These are phyloP conservation scores for Aspergillus carlsbadensis DNA, from an alignment of 495 filamentous ascomycete species.

Conservation along the genomic window DNA sequence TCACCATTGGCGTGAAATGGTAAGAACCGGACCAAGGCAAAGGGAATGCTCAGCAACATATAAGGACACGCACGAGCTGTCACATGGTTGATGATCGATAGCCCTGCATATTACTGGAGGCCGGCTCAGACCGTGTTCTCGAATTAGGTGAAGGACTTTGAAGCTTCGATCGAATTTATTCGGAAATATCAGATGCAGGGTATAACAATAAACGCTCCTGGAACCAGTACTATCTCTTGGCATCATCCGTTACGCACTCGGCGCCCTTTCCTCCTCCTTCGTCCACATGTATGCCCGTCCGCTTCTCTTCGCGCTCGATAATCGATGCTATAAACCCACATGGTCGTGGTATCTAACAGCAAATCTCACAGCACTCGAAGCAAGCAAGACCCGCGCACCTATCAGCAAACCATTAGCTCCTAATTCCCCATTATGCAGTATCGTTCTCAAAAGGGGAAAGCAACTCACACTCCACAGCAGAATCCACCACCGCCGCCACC, in stretches of 20 bases:
- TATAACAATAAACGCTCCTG: constrained; percentile 4
- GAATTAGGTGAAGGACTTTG: no score
- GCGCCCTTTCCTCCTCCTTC: background rate
- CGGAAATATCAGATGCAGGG: constrained; percentile 3
- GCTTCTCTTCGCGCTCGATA: background rate
- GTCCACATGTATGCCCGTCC: background rate
- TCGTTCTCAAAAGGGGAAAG: background rate
- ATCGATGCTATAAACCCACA: background rate
- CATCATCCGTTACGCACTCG: background rate
- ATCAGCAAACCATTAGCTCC: constrained; percentile 9
- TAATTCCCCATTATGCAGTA: background rate
- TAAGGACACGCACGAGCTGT: no score
- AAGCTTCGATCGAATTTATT: background rate
- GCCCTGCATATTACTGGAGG: no score
- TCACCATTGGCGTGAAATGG: background rate
- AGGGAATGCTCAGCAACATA: no score
- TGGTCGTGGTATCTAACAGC: constrained; percentile 32
- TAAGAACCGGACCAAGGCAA: background rate
- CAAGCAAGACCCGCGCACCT: constrained; percentile 45
- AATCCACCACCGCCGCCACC: constrained; percentile 42
- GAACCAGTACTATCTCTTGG: background rate
- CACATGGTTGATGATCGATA: no score
- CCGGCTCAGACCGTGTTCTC: no score
- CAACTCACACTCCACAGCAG: constrained; percentile 47
- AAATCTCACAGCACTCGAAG: constrained; percentile 48